Base-by-base conservation (phyloP, 768 basidiomycete species). In the Tulasnella sp. region DNA sequence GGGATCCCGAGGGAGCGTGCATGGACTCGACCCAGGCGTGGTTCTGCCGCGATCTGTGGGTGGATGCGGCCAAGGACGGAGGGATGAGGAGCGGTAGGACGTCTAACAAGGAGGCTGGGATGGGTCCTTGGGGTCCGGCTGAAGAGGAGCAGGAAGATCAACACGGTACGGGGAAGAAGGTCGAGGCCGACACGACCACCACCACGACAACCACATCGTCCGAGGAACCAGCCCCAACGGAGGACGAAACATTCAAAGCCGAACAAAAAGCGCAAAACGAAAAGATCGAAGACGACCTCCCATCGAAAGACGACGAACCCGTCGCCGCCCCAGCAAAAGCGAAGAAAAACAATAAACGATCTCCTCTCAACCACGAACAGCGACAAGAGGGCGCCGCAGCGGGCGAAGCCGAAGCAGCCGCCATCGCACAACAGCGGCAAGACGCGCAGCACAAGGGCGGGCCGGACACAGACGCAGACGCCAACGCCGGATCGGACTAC, bases 21-120 rank as follows among this genome's bases (percentile, higher is more conserved):
- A 88, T 98, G 80, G 97, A 99, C 82, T 96, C 94, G 81, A 93
- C 91, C 45, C 97, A 99, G 83, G 95, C 96, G 40, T 99, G 94
- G 93, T 99, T 99, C 85, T 99, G 97, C 80, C 85, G 97, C 45
- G 97, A 99, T 83, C 86, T 99, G 49, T 99, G 97, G 97, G 87
- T 94, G n/a, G 88, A 88, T 79, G 91, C 91, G 67, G 97, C 97
- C 0, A 85, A 87, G 36, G 92, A 93, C 70, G 91, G 91, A 11
- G 72, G 72, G 15, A 67, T 67, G 34, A 54, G 77, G 77, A 49
- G 49, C 9, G 52, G 71, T 0, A 2, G 76, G 31, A 71, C 42
- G 42, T 31, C 68, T 15, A 74, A 67, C 12, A 70, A 76, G 71
- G 52, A 76, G 22, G 58, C 74, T 15, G 69, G 36, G 29, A 75